phyloP scores from a whole-genome alignment of 106 monocot species.

The Allium sativum region DNA sequence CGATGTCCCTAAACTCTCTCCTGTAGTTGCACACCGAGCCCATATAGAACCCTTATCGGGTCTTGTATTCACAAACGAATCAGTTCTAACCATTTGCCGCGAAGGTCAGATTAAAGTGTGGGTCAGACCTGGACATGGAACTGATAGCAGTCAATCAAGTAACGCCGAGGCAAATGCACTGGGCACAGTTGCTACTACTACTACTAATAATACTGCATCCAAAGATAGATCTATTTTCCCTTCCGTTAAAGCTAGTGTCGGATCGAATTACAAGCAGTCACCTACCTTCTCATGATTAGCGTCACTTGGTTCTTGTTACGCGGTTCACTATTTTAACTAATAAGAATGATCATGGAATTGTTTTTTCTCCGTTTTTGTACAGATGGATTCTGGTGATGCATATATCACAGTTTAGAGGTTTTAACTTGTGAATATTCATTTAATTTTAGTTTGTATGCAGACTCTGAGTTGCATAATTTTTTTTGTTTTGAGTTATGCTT shows the following conservation, averaged over 20 bases:
- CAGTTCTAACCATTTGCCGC: conserved; percentile 63
- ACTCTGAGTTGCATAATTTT: too few relatives aligned
- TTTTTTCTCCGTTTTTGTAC: not conserved
- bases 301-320: not conserved
- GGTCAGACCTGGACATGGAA: conserved; percentile 44
- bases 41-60: conserved; percentile 79
- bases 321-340: not conserved
- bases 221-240: conserved; percentile 37
- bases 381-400: not conserved
- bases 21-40: conserved; percentile 74
- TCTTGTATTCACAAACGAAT: conserved; percentile 60
- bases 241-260: conserved; percentile 11
- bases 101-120: conserved; percentile 85
- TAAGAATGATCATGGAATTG: conserved; percentile 1
- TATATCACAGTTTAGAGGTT: conserved; percentile 5
- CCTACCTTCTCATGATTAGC: conserved; percentile 24
- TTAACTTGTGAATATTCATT: not conserved
- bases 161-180: conserved; percentile 14
- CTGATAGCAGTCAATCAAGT: conserved; percentile 21
- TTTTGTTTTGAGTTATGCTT: not conserved
- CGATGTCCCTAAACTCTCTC: conserved; percentile 88
- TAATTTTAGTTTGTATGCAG: too few relatives aligned
- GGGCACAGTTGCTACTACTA: conserved; percentile 7
- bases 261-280: conserved; percentile 44
- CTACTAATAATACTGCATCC: conserved; percentile 8